phyloP scores from a whole-genome alignment of 495 filamentous ascomycete species.

The Aspergillus panamensis region DNA sequence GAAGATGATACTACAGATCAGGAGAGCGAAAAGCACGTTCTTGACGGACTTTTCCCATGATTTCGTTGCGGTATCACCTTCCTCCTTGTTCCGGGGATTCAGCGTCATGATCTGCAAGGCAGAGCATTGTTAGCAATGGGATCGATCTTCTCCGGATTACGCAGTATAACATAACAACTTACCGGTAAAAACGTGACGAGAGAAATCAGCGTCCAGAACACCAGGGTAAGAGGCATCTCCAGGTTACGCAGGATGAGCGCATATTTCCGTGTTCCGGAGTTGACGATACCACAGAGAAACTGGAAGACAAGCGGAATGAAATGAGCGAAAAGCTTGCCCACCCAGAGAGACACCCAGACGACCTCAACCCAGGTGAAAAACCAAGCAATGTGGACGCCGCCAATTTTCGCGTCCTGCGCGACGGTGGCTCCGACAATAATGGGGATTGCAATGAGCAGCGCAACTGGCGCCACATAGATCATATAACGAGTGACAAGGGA shows the following conservation, averaged over 20 bases:
- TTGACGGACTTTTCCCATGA: slow-evolving; percentile 62
- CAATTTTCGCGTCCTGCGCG: slow-evolving; percentile 52
- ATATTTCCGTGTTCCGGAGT: slow-evolving; percentile 89
- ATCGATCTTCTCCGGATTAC: background rate
- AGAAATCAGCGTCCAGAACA: slow-evolving; percentile 77
- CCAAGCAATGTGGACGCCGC: slow-evolving; percentile 64
- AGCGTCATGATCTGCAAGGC: slow-evolving; percentile 50
- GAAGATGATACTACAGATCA: slow-evolving; percentile 75
- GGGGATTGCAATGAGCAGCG: slow-evolving; percentile 69
- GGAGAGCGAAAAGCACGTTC: slow-evolving; percentile 67
- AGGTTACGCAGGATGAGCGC: slow-evolving; percentile 73
- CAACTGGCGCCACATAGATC: slow-evolving; percentile 81
- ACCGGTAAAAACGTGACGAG: slow-evolving; percentile 75
- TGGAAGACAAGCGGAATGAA: slow-evolving; percentile 79
- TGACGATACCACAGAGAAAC: slow-evolving; percentile 83
- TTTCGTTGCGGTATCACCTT: slow-evolving; percentile 32
- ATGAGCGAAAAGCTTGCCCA: slow-evolving; percentile 76
- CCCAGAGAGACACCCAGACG: slow-evolving; percentile 86
- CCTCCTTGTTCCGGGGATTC: slow-evolving; percentile 36
- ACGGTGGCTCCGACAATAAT: slow-evolving; percentile 69
- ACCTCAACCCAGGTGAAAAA: slow-evolving; percentile 93
- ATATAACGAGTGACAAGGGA: slow-evolving; percentile 85
- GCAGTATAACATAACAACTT: slow-evolving; percentile 18
- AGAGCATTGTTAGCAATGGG: slow-evolving; percentile 25
- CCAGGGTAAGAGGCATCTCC: slow-evolving; percentile 82